These are phyloP conservation scores for Metschnikowia matae DNA, from an alignment of 805 yeast species.

Conservation along the genomic window DNA sequence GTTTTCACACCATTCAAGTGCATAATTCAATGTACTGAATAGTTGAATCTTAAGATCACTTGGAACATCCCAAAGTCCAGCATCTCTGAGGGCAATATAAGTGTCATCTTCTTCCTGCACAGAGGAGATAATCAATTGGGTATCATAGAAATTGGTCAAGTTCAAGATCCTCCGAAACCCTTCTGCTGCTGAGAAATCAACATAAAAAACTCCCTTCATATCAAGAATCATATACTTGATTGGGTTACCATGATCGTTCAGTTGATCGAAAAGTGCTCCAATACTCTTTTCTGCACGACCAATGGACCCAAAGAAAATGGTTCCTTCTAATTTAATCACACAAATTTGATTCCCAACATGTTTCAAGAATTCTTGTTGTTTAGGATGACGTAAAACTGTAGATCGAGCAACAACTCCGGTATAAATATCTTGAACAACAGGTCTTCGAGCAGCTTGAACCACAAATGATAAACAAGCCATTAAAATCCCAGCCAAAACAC, in stretches of 20 bases:
- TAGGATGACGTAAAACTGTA: slow-evolving; percentile 86
- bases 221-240: slow-evolving; percentile 81
- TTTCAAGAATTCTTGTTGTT: slow-evolving; percentile 77
- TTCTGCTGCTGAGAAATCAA: slow-evolving; percentile 95
- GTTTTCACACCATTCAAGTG: slow-evolving; percentile 96
- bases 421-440: slow-evolving; percentile 76
- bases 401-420: slow-evolving; percentile 89
- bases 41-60: slow-evolving; percentile 49
- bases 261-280: slow-evolving; percentile 58
- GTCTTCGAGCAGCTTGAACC: slow-evolving; percentile 82
- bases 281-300: slow-evolving; percentile 83
- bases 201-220: slow-evolving; percentile 71
- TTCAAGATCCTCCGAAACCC: slow-evolving; percentile 86
- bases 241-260: slow-evolving; percentile 48
- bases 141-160: slow-evolving; percentile 61
- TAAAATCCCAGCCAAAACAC: slow-evolving; percentile 84
- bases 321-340: slow-evolving; percentile 80
- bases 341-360: slow-evolving; percentile 90
- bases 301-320: slow-evolving; percentile 91
- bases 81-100: slow-evolving; percentile 70
- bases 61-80: slow-evolving; percentile 61
- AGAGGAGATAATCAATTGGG: slow-evolving; percentile 74
- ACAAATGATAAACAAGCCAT: slow-evolving; percentile 93
- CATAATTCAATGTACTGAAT: slow-evolving; percentile 76
- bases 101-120: slow-evolving; percentile 64